phyloP scores from a whole-genome alignment of 139 green algal species.

The Diplosphaera chodatii region DNA sequence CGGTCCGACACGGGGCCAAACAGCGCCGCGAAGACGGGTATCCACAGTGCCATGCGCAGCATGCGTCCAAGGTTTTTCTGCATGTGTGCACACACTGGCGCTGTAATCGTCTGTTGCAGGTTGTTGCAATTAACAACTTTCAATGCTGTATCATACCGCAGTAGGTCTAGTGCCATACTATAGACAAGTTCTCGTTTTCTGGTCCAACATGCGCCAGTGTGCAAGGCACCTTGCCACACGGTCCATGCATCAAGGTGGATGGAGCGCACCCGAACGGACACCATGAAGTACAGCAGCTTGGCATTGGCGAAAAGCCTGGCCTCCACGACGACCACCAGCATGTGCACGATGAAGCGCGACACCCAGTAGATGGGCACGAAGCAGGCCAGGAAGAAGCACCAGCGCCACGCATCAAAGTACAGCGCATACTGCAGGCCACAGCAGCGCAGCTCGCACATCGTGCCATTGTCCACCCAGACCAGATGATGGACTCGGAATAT shows the following conservation, averaged over 20 bases:
- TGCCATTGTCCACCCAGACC: too few species aligned
- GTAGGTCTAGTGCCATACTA: too few species aligned
- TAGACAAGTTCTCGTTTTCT: too few species aligned
- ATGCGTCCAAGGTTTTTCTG: conserved; percentile 13
- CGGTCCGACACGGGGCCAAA: conserved; percentile 7
- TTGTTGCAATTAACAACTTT: too few species aligned
- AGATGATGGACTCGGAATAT: too few species aligned
- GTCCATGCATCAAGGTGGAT: too few species aligned
- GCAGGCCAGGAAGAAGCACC: conserved; percentile 15
- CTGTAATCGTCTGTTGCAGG: too few species aligned
- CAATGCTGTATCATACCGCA: too few species aligned
- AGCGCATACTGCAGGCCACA: conserved; percentile 3
- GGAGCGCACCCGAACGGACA: not conserved
- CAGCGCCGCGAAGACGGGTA: conserved; percentile 13
- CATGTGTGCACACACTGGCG: too few species aligned
- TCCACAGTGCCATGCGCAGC: conserved; percentile 4
- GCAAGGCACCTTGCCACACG: too few species aligned
- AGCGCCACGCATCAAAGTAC: conserved; percentile 7
- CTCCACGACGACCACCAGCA: conserved; percentile 16
- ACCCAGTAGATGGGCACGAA: conserved; percentile 18
- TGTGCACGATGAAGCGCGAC: conserved; percentile 4
- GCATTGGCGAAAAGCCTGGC: conserved; percentile 10
- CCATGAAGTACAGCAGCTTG: conserved; percentile 15
- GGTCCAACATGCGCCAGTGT: too few species aligned
- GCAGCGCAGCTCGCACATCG: too few species aligned